Evolutionary conservation across 2,329 filamentous ascomycete genomes (phyloP).

Genomic region (Fusarium scirpi): DNA sequence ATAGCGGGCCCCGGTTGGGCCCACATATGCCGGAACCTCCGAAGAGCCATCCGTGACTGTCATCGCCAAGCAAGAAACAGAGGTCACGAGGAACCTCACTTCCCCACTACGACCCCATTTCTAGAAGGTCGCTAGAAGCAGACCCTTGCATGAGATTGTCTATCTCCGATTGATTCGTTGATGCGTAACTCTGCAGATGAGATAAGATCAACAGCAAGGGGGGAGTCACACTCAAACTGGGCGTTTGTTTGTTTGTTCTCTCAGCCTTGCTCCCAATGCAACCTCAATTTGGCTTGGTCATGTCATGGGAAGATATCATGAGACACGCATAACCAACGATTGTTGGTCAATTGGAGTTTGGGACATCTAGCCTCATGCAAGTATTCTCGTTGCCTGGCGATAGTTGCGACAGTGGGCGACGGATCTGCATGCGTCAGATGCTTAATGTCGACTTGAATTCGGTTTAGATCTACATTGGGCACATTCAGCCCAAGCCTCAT

Average conservation of each 20-base stretch:
- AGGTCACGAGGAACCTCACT: constrained; percentile 20
- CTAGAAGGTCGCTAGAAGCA: constrained; percentile 37
- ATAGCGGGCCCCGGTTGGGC: background rate
- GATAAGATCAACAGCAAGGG: constrained; percentile 29
- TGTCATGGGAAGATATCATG: constrained; percentile 29
- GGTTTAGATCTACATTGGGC: constrained; percentile 8
- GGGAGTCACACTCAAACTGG: constrained; percentile 22
- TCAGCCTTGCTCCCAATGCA: constrained; percentile 32
- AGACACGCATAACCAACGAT: constrained; percentile 4
- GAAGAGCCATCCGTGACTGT: background rate
- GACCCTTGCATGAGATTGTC: constrained; percentile 14
- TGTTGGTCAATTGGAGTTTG: constrained; percentile 30
- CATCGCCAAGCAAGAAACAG: constrained; percentile 29
- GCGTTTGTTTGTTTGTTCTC: constrained; percentile 19
- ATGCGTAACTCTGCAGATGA: constrained; percentile 11
- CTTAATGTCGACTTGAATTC: constrained; percentile 5
- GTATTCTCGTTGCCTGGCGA: constrained; percentile 21
- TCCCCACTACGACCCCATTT: constrained; percentile 26
- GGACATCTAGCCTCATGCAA: constrained; percentile 1
- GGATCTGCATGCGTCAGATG: constrained; percentile 14
- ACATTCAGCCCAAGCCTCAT: background rate
- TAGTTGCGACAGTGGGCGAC: background rate
- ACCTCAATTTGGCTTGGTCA: constrained; percentile 23
- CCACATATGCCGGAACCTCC: constrained; percentile 4
- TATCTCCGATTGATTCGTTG: constrained; percentile 28